Evolutionary conservation across 2,329 filamentous ascomycete species (phyloP).

Genomic region (Colletotrichum sp.): DNA sequence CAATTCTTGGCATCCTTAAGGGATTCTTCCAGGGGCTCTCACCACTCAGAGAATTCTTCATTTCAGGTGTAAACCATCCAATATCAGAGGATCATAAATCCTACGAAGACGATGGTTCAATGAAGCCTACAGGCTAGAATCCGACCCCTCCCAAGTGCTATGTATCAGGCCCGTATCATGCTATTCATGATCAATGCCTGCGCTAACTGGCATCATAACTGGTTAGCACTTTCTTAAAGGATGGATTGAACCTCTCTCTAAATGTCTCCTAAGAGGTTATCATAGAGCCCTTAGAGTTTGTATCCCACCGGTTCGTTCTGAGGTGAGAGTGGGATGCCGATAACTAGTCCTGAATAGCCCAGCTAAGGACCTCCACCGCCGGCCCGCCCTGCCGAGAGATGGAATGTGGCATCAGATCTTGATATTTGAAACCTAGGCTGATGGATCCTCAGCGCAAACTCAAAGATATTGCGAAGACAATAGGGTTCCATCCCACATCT

Average conservation of each 20-base stretch:
- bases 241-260: fast-evolving
- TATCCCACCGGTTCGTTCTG: neutral
- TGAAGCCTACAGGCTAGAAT: neutral
- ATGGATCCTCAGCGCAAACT: neutral
- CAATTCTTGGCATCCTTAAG: neutral
- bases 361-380: neutral
- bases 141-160: neutral
- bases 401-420: neutral
- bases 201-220: neutral
- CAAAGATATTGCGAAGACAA: neutral
- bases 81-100: neutral
- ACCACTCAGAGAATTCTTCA: fast-evolving
- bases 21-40: neutral
- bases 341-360: neutral
- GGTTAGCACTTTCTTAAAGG: fast-evolving
- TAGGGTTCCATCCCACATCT: neutral
- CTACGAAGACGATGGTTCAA: neutral
- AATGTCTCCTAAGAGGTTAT: fast-evolving
- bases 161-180: neutral
- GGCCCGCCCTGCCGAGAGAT: neutral
- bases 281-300: neutral
- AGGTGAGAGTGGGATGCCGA: neutral
- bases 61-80: fast-evolving
- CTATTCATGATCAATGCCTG: neutral
- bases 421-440: neutral